Evolutionary conservation across 768 basidiomycete species (phyloP), one percentile per base, ranked within the genome.

Genomic region (Filobasidium floriforme): DNA sequence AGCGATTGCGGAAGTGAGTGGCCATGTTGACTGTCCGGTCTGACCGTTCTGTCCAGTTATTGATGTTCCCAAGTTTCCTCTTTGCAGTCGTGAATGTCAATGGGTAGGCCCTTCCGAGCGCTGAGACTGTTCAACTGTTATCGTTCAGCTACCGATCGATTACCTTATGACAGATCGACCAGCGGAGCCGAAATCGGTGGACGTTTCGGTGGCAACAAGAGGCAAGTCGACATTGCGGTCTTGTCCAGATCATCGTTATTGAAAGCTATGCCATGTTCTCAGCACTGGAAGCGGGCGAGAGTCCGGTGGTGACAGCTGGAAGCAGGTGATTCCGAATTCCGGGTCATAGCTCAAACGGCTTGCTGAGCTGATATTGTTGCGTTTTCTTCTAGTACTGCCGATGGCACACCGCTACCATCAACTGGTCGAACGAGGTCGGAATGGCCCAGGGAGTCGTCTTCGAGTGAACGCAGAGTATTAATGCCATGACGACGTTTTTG

Each of bases 241-340:
- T 9, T 37, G 32, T 37, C 32, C 32, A 37, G 32, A 37, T 4
- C 9, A 3, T 37, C 32, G 32, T 3, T 37, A 37, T 9, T 37
- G 9, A 37, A 9, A 37, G 46, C 12, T 5, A 18, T 49, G 15
- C 12, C 46, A 15, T 49, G 15, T 18, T 18, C 46, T 18, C 6
- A 49, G 68, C 0, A 73, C 73, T 19, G 73, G 71, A n/a, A 71
- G 64, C 92, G 94, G 94, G 22, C 86, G 94, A 59, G 94, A 98
- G 81, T 91, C 90, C 7, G 94, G 94, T 44, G 93, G 93, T 61
- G 94, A 97, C 79, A 89, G 93, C n/a, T 98, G 94, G 94, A 92
- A 93, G 78, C 90, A 94, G 90, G 61, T 93, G 89, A 73, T 41
- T 62, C 70, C 26, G 40, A 11, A 29, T 59, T 15, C 19, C 22